Evolutionary conservation across 331 rosid species (phyloP), one percentile per base, ranked within the genome.

Genomic region (Malus hybrid): DNA sequence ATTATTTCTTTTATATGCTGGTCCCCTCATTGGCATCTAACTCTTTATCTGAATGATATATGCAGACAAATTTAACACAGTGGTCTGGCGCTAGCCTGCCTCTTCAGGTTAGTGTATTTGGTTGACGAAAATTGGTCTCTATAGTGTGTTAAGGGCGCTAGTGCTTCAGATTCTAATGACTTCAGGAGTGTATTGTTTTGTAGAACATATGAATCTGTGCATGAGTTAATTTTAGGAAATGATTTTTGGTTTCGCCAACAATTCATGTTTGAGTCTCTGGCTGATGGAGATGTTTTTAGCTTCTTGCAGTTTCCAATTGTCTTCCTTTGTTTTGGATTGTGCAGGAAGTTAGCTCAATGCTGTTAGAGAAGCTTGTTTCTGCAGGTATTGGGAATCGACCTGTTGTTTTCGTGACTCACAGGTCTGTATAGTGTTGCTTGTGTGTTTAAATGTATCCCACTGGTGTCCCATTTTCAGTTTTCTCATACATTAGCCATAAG

Each of bases 51-150:
- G 72, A 73, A 78, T 79, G 52, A 73, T 70, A 59, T 84, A 61
- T 91, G 88, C 93, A 94, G 99, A 85, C 96, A 82, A 92, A 88
- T 86, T 92, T 94, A 78, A 90, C 99, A 34, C 93, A 89, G 78
- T 94, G 97, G 99, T 90, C 99, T 34, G 99, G 99, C 64, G 92
- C 99, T 84, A 94, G 96, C 92, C 80, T 94, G 73, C 99, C 99
- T 54, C 97, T 92, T 76, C 97, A 94, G 97, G 99, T 94, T 73
- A 72, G 85, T 81, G 61, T 22, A 29, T 16, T 55, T 71, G 46
- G 59, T 55, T 79, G 61, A 52, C 1, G 18, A 52, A 8, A 29
- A 33, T 42, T 28, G 3, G 57, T 60, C 13, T 71, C 34, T 10
- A n/a, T 18, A 16, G 69, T 55, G 19, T 44, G 22, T 70, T 55